phyloP scores from a whole-genome alignment of 1,139 yeast genomes.

The Geotrichum candidum region DNA sequence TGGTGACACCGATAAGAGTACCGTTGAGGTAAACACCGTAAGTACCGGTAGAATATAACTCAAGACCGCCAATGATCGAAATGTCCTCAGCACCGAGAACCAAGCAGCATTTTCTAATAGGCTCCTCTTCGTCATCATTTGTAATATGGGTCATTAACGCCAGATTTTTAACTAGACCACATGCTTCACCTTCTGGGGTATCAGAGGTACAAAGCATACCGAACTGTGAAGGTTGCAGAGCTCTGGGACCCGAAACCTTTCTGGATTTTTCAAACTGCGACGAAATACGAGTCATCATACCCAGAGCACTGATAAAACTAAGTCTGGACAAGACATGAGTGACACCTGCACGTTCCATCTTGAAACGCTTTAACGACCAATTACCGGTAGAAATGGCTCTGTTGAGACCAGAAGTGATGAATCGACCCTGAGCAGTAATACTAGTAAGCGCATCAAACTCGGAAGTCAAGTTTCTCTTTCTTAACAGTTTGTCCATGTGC shows the following conservation, averaged over 20 bases:
- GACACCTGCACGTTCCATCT: conserved; percentile 99
- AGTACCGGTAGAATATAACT: conserved; percentile 68
- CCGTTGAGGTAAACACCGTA: conserved; percentile 89
- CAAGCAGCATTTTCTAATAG: conserved; percentile 69
- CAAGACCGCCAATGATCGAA: conserved; percentile 72
- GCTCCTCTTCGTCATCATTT: conserved; percentile 94
- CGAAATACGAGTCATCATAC: conserved; percentile 99
- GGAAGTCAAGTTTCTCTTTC: conserved; percentile 89
- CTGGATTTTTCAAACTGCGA: conserved; percentile 97
- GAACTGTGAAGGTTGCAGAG: conserved; percentile 96
- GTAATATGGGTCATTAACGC: conserved; percentile 99
- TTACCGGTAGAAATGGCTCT: conserved; percentile 97
- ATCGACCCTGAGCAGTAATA: conserved; percentile 84
- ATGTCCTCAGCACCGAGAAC: conserved; percentile 88
- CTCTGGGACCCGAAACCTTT: conserved; percentile 98
- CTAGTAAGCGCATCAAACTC: conserved; percentile 91
- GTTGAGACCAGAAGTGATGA: conserved; percentile 89
- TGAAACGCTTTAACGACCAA: conserved; percentile 97
- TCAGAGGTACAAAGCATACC: conserved; percentile 99
- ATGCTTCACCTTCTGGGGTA: conserved; percentile 99
- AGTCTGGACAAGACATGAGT: conserved; percentile 90
- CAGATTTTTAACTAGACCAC: conserved; percentile 94
- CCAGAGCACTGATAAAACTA: conserved; percentile 89
- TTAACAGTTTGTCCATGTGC: conserved; percentile 85
- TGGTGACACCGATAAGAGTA: conserved; percentile 83